Base-by-base conservation (phyloP, 768 basidiomycete species). In the Termitomyces bulborhizus region DNA sequence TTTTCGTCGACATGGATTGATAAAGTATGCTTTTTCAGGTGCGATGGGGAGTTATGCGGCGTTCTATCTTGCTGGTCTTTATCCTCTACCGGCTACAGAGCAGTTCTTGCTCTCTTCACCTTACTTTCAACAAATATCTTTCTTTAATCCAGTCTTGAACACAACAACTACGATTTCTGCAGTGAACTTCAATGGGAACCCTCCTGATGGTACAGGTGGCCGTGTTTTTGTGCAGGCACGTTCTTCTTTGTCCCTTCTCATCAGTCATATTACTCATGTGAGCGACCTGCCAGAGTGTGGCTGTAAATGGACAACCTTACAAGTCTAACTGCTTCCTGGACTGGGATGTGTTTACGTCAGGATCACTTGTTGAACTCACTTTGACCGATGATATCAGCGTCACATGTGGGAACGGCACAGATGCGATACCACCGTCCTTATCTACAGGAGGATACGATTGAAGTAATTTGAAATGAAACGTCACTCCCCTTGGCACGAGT, bases 261-360 rank as follows among this genome's bases (percentile, higher is more conserved):
- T 18, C 6, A 43, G 2, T 29, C 26, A 5, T 24, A 4, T 46
- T 12, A 24, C 16, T 43, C 12, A 55, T 29, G 16, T 18, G 4
- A 36, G 57, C n/a, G 13, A 4, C 16, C 13, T 42, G 0, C 5
- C n/a, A 85, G 83, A 79, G 73, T 60, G 82, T 85, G 7, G 76
- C 72, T 11, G 77, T 85, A 27, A 75, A 85, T 57, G 83, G 83
- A 4, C 64, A 73, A 54, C 71, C 75, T 11, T 84, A 81, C 73
- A 77, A 81, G 57, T 84, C 83, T 3, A 85, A 77, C 61, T 86
- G 84, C 55, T 86, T 76, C 61, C 67, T 86, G 46, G 83, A 85
- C 31, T 86, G 82, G 83, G 81, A 83, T 48, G 77, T 79, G n/a
- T 86, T 85, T 60, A 71, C 69, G 24, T 68, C 63, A 3, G 82